Evolutionary conservation across 371 early-diverging fungal genomes (phyloP), one percentile per base, ranked within the genome.

Genomic region (Aphelidium insulamus): DNA sequence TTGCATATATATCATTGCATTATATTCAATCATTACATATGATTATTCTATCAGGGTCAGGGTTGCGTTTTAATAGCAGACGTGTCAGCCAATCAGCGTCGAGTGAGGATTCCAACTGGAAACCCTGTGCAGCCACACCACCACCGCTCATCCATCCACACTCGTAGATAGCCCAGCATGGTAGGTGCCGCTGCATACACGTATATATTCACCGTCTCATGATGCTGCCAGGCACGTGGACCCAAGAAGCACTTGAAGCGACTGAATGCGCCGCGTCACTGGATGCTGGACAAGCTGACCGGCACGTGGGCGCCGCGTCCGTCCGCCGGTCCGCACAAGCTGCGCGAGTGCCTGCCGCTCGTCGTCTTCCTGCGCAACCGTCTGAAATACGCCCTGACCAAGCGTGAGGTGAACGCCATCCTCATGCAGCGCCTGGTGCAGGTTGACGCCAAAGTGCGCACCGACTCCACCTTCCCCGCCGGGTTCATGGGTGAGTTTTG

Each of bases 181-280:
- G n/a, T n/a, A n/a, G n/a, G n/a, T n/a, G n/a, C n/a, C n/a, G n/a
- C n/a, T n/a, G n/a, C n/a, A n/a, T n/a, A n/a, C n/a, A n/a, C n/a
- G n/a, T n/a, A n/a, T n/a, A n/a, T n/a, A n/a, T n/a, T n/a, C n/a
- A n/a, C n/a, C n/a, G n/a, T n/a, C n/a, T n/a, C n/a, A n/a, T n/a
- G n/a, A n/a, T n/a, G n/a, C n/a, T n/a, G n/a, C n/a, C n/a, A 82
- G 92, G 80, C 77, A 64, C 82, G 97, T 58, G 98, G 99, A 63
- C 95, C 92, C 48, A 86, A 83, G 69, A 95, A 97, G 72, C 99
- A 99, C 72, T 72, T 98, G 75, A 99, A 99, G 87, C 85, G 99
- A 65, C 76, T 98, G 52, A 75, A 70, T 54, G 98, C 99, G 43
- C 98, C 98, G 65, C 86, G 82, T 72, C 91, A 94, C 73, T 99